A percentile compares a stretch with the other conserved stretches of the same genome.
Conservation (phyloP, 2,329 filamentous ascomycete genomes). For the Parafenestella ontariensis region DNA sequence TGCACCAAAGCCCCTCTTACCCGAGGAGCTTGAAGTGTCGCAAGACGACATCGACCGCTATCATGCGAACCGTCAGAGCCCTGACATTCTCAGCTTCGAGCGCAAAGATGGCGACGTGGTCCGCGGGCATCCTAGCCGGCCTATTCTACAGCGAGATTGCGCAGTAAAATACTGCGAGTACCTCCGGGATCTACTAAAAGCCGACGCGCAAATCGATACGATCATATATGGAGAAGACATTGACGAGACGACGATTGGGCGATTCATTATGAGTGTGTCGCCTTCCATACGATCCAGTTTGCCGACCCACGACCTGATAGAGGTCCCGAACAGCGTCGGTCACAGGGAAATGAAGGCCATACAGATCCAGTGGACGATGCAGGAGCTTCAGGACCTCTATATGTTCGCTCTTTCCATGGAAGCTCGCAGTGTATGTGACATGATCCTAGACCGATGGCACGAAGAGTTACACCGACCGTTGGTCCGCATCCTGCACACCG, state of each 20-base stretch:
- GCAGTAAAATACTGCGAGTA: not conserved
- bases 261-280: conserved; percentile 6
- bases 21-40: not conserved
- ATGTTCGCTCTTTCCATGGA: not conserved
- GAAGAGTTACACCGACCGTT: not conserved
- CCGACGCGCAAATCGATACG: not conserved
- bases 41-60: not conserved
- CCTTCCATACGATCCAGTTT: not conserved
- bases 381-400: conserved; percentile 3
- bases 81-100: not conserved
- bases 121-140: not conserved
- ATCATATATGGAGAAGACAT: conserved; percentile 4
- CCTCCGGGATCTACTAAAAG: not conserved
- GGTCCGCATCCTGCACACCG: not conserved
- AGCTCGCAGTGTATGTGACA: conserved; percentile 4
- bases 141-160: not conserved
- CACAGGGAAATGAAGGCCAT: not conserved
- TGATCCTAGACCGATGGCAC: conserved; percentile 5
- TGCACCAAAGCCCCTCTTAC: not conserved
- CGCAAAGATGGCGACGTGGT: not conserved
- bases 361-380: conserved; percentile 3
- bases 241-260: not conserved
- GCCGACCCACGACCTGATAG: conserved; percentile 3
- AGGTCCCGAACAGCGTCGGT: not conserved
- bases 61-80: conserved; percentile 1